Conservation (phyloP, 805 yeast genomes). For the Wickerhamomyces sydowiorum region DNA sequence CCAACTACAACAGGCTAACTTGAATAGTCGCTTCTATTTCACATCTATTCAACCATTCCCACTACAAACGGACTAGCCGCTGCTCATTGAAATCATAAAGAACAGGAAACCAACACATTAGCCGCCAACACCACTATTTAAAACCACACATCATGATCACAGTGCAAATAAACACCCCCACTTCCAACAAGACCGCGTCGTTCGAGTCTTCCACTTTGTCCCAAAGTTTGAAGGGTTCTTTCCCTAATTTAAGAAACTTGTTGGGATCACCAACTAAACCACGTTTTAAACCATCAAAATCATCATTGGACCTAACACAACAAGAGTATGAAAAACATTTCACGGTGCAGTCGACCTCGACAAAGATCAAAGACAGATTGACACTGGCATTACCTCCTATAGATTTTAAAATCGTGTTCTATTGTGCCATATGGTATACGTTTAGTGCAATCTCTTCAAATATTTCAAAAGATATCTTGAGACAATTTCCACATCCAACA, state of each 20-base stretch:
- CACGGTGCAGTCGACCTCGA: slow-evolving; percentile 15
- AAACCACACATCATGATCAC: slow-evolving; percentile 8
- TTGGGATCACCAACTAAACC: not conserved
- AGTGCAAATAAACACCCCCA: slow-evolving; percentile 11
- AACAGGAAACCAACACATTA: no score
- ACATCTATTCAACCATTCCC: no score
- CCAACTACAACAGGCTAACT: no score
- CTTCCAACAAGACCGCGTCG: slow-evolving; percentile 4
- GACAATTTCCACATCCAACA: slow-evolving; percentile 71
- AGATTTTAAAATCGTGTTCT: slow-evolving; percentile 36
- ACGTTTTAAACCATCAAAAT: slow-evolving; percentile 21
- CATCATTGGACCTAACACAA: slow-evolving; percentile 15
- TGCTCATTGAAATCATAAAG: no score
- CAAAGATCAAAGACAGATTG: slow-evolving; percentile 5
- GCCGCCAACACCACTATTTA: not conserved
- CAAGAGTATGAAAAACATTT: slow-evolving; percentile 20
- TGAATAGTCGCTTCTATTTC: no score
- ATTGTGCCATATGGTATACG: slow-evolving; percentile 77
- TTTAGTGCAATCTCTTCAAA: slow-evolving; percentile 78
- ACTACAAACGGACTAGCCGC: no score
- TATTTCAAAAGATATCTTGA: slow-evolving; percentile 71
- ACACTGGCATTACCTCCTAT: slow-evolving; percentile 25
- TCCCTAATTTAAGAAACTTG: not conserved
- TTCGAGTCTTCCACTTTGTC: slow-evolving; percentile 6
- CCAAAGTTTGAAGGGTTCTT: slow-evolving; percentile 8